Evolutionary conservation across 768 basidiomycete genomes (phyloP).

Genomic region (Leccinum ochraceum): DNA sequence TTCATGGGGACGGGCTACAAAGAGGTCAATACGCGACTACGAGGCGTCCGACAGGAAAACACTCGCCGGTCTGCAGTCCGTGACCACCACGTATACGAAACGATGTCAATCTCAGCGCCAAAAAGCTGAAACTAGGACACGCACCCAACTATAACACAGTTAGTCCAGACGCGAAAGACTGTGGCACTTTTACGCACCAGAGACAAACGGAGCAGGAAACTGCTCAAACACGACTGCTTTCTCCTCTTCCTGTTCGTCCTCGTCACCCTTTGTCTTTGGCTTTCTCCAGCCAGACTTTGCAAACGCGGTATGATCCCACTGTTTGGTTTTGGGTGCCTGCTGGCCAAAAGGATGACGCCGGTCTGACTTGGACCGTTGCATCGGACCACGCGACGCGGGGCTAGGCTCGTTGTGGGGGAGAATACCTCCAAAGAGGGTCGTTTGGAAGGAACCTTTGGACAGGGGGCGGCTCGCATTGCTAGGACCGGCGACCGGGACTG

Average conservation of each 20-base stretch:
- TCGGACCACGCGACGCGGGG: slow-evolving; percentile 33
- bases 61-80: slow-evolving; percentile 34
- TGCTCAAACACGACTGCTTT: slow-evolving; percentile 69
- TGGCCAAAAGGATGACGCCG: slow-evolving; percentile 47
- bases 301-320: slow-evolving; percentile 90
- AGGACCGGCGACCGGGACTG: slow-evolving; percentile 43
- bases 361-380: slow-evolving; percentile 46
- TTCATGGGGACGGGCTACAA: slow-evolving; percentile 75
- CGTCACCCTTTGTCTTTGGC: slow-evolving; percentile 53
- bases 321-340: slow-evolving; percentile 67
- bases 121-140: slow-evolving; percentile 24
- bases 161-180: slow-evolving; percentile 5
- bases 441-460: slow-evolving; percentile 51
- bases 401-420: slow-evolving; percentile 36
- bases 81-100: background rate
- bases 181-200: slow-evolving; percentile 46
- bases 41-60: too few species aligned
- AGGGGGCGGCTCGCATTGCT: slow-evolving; percentile 26
- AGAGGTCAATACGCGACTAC: slow-evolving; percentile 2
- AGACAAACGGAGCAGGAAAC: slow-evolving; percentile 77
- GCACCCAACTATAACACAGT: slow-evolving; percentile 50
- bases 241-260: slow-evolving; percentile 60
- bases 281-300: slow-evolving; percentile 75
- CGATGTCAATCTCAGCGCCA: slow-evolving; percentile 7
- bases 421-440: slow-evolving; percentile 67